These are phyloP conservation scores for Paramecium sexaurelia DNA, from an alignment of 73 alveolate species.

Conservation along the genomic window DNA sequence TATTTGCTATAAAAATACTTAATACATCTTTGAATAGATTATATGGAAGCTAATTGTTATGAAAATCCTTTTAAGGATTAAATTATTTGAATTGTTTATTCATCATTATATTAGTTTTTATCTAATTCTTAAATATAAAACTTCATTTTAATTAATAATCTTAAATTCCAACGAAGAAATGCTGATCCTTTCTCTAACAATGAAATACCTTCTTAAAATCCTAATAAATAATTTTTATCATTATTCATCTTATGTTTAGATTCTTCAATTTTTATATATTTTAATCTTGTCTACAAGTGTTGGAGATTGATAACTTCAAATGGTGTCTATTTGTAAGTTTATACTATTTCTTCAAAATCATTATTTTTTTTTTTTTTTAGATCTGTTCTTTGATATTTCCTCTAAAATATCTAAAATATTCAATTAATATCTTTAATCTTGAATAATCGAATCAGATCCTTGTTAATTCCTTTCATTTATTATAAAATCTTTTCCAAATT, in stretches of 20 bases:
- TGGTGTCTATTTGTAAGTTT: neutral
- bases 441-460: neutral
- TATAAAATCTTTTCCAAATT: neutral
- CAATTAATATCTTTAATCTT: neutral
- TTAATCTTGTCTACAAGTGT: neutral
- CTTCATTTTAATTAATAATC: neutral
- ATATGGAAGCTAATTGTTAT: neutral
- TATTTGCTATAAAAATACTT: neutral
- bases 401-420: neutral
- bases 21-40: neutral
- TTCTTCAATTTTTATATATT: neutral
- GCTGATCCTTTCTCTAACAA: neutral
- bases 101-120: neutral
- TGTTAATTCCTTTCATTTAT: neutral
- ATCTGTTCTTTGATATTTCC: neutral
- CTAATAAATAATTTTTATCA: neutral
- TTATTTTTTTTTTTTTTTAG: neutral
- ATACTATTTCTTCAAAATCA: neutral
- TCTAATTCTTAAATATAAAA: neutral
- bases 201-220: neutral
- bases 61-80: neutral
- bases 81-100: neutral
- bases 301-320: neutral
- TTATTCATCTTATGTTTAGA: neutral
- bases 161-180: neutral